Evolutionary conservation across 1,284 basidiomycete genomes (phyloP), one percentile per base, ranked within the genome.

Genomic region (Kwoniella shivajii): DNA sequence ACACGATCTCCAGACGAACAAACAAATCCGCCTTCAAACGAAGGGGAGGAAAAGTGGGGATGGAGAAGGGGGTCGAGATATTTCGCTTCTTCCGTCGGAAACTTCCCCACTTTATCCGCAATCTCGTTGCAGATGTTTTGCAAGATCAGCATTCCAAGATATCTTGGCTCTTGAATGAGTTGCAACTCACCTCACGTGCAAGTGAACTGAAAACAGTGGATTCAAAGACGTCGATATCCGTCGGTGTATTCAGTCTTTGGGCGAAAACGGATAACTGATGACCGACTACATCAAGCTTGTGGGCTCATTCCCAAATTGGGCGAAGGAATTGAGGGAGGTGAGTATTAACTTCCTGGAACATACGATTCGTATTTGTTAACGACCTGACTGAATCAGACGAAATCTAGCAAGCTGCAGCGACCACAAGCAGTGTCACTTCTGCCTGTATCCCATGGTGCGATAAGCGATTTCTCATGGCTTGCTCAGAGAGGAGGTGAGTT

Each of bases 401-500:
- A 41, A 29, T 29, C 42, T n/a, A 18, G 6, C 0, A 14, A 9
- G 11, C 4, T 45, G 10, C 18, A 20, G 1, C 20, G 43, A 27
- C 7, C 42, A 10, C 24, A 45, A n/a, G 42, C 22, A 7, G n/a
- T n/a, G 22, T 18, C 36, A 27, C 9, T 39, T 6, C n/a, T 33
- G 6, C 16, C 34, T 9, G 31, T 34, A 16, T 27, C 27, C 2
- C 22, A 63, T 60, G 54, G 59, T 50, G 49, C 31, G 9, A 33
- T 27, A 24, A n/a, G 30, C 16, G 47, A 49, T 7, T 39, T 44
- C 31, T 50, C 48, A 16, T 50, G 38, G 24, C 48, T 46, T 14
- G 48, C 54, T 20, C 54, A 59, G 18, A 18, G 29, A 30, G 50
- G 51, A 27, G 51, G 50, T 59, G 44, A 14, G 51, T 44, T 16